Evolutionary conservation across 2,329 filamentous ascomycete genomes (phyloP).

Genomic region (Fusarium tupiense): DNA sequence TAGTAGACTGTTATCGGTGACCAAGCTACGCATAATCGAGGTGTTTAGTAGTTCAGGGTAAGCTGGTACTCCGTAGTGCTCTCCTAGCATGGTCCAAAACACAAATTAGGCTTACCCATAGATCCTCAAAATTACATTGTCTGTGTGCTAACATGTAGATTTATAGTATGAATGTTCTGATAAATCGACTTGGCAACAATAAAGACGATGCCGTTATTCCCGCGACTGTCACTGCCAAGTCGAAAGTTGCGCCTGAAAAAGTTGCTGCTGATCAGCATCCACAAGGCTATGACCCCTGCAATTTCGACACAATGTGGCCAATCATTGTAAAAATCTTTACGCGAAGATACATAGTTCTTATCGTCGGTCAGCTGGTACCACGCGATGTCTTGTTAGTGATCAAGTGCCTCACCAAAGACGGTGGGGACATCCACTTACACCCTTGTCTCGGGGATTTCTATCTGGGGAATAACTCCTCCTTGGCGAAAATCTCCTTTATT

Average conservation of each 20-base stretch:
- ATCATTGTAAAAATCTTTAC: rapidly evolving
- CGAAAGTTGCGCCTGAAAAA: rapidly evolving
- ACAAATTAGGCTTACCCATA: no score
- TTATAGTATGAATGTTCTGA: neutral
- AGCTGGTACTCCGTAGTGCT: neutral
- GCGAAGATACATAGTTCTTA: neutral
- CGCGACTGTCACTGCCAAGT: neutral
- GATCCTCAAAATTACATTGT: no score
- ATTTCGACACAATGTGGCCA: neutral
- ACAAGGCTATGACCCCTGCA: neutral
- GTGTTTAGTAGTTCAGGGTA: neutral
- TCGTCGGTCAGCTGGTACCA: rapidly evolving
- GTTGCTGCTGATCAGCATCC: rapidly evolving
- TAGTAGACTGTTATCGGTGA: no score
- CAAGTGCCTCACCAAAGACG: rapidly evolving
- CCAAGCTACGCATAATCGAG: no score
- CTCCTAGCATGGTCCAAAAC: rapidly evolving
- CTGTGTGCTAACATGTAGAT: no score
- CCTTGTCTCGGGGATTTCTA: neutral
- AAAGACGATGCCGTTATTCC: neutral
- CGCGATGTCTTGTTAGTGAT: rapidly evolving
- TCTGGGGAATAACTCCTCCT: neutral
- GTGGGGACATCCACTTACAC: neutral
- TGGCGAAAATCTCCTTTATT: neutral
- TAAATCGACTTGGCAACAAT: neutral